Percentiles rank a stretch among this genome's conserved stretches.
These are phyloP conservation scores for Evernia prunastri DNA, from an alignment of 495 filamentous ascomycete species.

Conservation along the genomic window DNA sequence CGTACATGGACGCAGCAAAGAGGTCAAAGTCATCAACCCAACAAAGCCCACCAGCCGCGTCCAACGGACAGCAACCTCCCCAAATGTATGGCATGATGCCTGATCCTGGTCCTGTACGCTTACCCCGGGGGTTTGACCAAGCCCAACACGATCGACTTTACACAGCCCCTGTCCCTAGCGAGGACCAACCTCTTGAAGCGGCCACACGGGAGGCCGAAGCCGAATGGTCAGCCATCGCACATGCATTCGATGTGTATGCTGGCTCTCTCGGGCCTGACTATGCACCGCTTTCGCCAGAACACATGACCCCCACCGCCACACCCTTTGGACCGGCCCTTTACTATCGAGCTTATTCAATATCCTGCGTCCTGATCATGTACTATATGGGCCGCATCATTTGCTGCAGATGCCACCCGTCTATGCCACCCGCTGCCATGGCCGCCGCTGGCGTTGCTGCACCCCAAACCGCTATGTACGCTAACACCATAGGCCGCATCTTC, in stretches of 20 bases:
- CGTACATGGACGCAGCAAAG: constrained; percentile 23
- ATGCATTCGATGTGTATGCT: constrained; percentile 61
- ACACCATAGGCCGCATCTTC: constrained; percentile 71
- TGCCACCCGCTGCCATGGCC: constrained; percentile 88
- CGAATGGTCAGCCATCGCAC: constrained; percentile 72
- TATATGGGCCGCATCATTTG: constrained; percentile 75
- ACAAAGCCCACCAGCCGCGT: constrained; percentile 28
- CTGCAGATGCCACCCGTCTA: constrained; percentile 70
- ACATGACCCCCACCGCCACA: constrained; percentile 52
- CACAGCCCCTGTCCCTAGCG: constrained; percentile 23
- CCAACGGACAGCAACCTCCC: constrained; percentile 18
- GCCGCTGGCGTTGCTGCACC: constrained; percentile 66
- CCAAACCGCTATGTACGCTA: constrained; percentile 61
- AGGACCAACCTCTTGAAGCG: constrained; percentile 49
- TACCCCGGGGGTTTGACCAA: constrained; percentile 40
- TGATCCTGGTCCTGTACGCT: constrained; percentile 32
- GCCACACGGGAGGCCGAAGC: constrained; percentile 62
- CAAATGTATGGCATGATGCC: constrained; percentile 53
- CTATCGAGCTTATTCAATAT: constrained; percentile 81
- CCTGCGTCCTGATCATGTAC: constrained; percentile 76
- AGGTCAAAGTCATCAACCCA: constrained; percentile 28
- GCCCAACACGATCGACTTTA: constrained; percentile 24
- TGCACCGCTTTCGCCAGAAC: constrained; percentile 68
- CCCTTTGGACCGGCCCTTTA: constrained; percentile 80
- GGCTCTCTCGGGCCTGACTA: constrained; percentile 67